Percentiles rank a stretch among this genome's conserved stretches.
Conservation (phyloP, 805 yeast species). For the Saturnispora zaruensis region DNA sequence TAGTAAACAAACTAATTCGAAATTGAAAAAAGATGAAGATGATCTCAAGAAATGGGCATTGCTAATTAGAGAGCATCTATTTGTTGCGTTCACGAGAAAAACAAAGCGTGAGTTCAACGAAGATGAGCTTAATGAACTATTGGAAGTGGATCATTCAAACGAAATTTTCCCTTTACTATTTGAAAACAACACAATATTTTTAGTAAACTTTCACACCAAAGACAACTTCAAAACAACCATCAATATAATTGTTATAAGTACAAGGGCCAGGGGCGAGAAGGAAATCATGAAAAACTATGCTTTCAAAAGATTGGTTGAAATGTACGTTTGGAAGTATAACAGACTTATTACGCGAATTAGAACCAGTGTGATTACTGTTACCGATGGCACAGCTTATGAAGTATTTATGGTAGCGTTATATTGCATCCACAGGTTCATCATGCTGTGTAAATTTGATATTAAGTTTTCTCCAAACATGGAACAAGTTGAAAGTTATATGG, state of each 20-base stretch:
- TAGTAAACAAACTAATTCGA: slow-evolving; percentile 12
- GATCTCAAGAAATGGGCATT: slow-evolving; percentile 18
- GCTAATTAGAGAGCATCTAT: slow-evolving; percentile 22
- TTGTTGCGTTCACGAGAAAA: slow-evolving; percentile 21
- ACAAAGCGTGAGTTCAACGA: slow-evolving; percentile 27
- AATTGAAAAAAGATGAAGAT: slow-evolving; percentile 6
- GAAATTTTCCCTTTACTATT: slow-evolving; percentile 27
- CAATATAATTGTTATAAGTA: slow-evolving; percentile 22
- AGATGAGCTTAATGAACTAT: slow-evolving; percentile 21
- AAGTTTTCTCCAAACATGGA: slow-evolving; percentile 15
- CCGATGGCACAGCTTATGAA: slow-evolving; percentile 19
- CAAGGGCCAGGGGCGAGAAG: slow-evolving; percentile 19
- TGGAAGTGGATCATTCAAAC: slow-evolving; percentile 21
- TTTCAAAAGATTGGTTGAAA: slow-evolving; percentile 24
- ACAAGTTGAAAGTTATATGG: slow-evolving; percentile 22
- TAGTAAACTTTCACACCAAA: slow-evolving; percentile 22
- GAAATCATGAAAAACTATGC: slow-evolving; percentile 24
- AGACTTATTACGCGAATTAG: slow-evolving; percentile 21
- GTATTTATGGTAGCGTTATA: slow-evolving; percentile 22
- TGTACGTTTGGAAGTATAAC: slow-evolving; percentile 26
- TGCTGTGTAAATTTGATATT: slow-evolving; percentile 19
- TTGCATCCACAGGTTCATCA: slow-evolving; percentile 23
- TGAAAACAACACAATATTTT: slow-evolving; percentile 24
- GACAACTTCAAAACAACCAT: slow-evolving; percentile 14
- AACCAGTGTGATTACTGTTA: slow-evolving; percentile 17